Conservation (phyloP, 108 stramenopile species). For the Cyclotella baltica region DNA sequence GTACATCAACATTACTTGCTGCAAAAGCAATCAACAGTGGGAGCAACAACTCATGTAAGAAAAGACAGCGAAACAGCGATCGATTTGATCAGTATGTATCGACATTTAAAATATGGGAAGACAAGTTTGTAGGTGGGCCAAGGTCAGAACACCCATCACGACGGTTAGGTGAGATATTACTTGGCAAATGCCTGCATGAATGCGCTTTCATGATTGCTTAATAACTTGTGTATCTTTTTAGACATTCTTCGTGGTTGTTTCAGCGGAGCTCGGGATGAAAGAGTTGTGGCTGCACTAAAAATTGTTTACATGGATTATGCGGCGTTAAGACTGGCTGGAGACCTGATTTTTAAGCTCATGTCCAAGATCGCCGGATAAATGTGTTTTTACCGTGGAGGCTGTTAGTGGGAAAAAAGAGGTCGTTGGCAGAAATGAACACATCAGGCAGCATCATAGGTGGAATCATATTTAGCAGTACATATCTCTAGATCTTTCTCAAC, state of each 20-base stretch:
- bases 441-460: too few species aligned
- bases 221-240: background rate
- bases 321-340: slow-evolving; percentile 78
- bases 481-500: too few species aligned
- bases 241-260: slow-evolving; percentile 86
- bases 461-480: too few species aligned
- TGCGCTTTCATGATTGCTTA: background rate
- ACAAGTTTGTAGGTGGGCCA: slow-evolving; percentile 34
- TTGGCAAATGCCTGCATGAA: background rate
- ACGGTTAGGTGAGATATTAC: slow-evolving; percentile 20
- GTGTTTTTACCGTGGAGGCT: too few species aligned
- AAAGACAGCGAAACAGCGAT: slow-evolving; percentile 53
- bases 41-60: slow-evolving; percentile 33
- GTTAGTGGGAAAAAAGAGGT: too few species aligned
- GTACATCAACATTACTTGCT: slow-evolving; percentile 34
- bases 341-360: slow-evolving; percentile 82
- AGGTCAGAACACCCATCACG: slow-evolving; percentile 3
- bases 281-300: slow-evolving; percentile 75
- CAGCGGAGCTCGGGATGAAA: slow-evolving; percentile 73
- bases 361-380: slow-evolving; percentile 50
- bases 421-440: too few species aligned
- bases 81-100: slow-evolving; percentile 79
- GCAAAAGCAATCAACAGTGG: slow-evolving; percentile 39
- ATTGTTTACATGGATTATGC: slow-evolving; percentile 84
- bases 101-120: slow-evolving; percentile 77